Base-by-base conservation (phyloP, 768 basidiomycete genomes). In the Suillus plorans region DNA sequence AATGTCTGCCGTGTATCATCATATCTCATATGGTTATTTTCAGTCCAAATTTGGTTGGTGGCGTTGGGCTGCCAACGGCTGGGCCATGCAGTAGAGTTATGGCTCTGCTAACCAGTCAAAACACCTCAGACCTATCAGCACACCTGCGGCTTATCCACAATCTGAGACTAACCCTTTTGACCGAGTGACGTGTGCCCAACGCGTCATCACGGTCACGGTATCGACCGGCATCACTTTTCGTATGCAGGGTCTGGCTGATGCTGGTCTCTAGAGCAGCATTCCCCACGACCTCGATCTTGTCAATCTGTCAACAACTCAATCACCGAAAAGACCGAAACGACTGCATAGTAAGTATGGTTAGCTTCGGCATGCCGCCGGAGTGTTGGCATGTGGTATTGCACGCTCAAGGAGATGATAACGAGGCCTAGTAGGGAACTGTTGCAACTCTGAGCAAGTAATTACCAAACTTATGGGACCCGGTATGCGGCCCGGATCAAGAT, bases 1-100 rank as follows among this genome's bases (percentile, higher is more conserved):
- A 3, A 3, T 87, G 72, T 79, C 83, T 52, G 81, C 84, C 55
- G 85, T 85, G 70, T 36, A 73, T 69, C 18, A 59, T 14, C 37
- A 25, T 42, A 36, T 63, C 20, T 28, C 63, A n/a, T 34, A 18
- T 41, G 37, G 63, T 44, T 37, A 41, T 8, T 37, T 62, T 1
- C 68, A 86, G 84, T 68, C 79, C 18, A 76, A 78, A 59, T 85
- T 84, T 64, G 72, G 77, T 85, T 47, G 85, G 86, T n/a, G 85
- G 84, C 13, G 80, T 87, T 50, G 82, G 79, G 20, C 65, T 87
- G 25, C 85, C 36, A 37, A 37, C 36, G 36, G 36, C 36, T 10
- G 10, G 36, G 10, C 10, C 36, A 10, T 10, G 36, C 36, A 8
- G n/a, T n/a, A n/a, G 10, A 37, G 36, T 41, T 14, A 41, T 41